Conservation (phyloP, 1,284 basidiomycete species). For the Moesziomyces aphidis region DNA sequence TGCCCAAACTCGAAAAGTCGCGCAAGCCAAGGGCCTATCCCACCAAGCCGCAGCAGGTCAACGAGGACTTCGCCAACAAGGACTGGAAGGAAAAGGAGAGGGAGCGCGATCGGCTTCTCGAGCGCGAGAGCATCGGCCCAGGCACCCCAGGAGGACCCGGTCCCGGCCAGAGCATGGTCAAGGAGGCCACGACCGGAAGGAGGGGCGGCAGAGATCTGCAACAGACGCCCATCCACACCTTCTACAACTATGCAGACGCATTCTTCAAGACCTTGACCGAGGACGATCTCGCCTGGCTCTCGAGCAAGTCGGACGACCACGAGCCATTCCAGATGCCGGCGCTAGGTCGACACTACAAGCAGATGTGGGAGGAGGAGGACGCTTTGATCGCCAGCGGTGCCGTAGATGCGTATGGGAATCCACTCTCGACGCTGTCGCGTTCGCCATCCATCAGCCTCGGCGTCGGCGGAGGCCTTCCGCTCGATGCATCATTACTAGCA, state of each 20-base stretch:
- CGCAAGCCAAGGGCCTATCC: slow-evolving; percentile 52
- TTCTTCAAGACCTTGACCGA: slow-evolving; percentile 67
- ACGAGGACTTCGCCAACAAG: slow-evolving; percentile 60
- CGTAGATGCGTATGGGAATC: slow-evolving; percentile 39
- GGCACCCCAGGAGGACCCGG: slow-evolving; percentile 45
- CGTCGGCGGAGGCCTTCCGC: slow-evolving; percentile 27
- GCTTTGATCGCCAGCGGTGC: slow-evolving; percentile 67
- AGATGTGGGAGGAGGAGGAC: slow-evolving; percentile 91
- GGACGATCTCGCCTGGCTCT: slow-evolving; percentile 67
- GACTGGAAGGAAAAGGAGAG: slow-evolving; percentile 64
- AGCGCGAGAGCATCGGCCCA: slow-evolving; percentile 46
- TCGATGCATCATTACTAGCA: slow-evolving; percentile 26
- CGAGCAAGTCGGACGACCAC: slow-evolving; percentile 76
- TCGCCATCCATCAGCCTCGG: slow-evolving; percentile 38
- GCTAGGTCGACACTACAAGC: slow-evolving; percentile 86
- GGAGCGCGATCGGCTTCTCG: slow-evolving; percentile 53
- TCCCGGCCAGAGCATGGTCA: slow-evolving; percentile 50
- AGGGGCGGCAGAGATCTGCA: slow-evolving; percentile 55
- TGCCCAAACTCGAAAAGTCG: slow-evolving; percentile 49
- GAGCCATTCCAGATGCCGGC: slow-evolving; percentile 87
- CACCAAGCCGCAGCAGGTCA: slow-evolving; percentile 60
- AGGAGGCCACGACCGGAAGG: slow-evolving; percentile 44
- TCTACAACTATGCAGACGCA: slow-evolving; percentile 63
- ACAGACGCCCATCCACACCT: slow-evolving; percentile 63
- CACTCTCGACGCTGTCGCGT: slow-evolving; percentile 22